Evolutionary conservation across 208 protist species (phyloP), one percentile per base, ranked within the genome.

Genomic region (Leishmania tarentolae): DNA sequence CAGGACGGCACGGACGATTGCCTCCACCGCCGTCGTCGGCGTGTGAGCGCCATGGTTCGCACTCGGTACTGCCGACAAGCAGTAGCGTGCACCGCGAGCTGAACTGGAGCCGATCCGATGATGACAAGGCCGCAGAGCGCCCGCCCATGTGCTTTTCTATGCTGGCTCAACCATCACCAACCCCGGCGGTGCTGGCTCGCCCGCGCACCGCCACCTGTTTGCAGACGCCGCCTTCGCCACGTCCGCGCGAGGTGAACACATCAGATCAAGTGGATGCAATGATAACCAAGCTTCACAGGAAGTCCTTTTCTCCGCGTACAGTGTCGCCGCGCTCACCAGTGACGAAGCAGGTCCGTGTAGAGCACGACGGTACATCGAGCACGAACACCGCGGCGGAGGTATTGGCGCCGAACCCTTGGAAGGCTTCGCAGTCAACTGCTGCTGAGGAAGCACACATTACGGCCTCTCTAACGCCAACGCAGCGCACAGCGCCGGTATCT

Each of bases 131-230:
- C 0, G 59, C 71, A 72, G 79, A 77, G 50, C 63, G 82, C 24
- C 74, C 81, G 31, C 82, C 87, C 31, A 88, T 91, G 87, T 83
- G 83, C 13, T 91, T 91, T 65, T 90, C 84, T 6, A 84, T 85
- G 59, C 40, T 80, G 35, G 84, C 84, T 52, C 84, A 76, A 4
- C 74, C 77, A 17, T 61, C 79, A 6, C 84, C 87, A 66, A 44
- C 70, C 0, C 81, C 75, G 11, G 57, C 69, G 7, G 47, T 71
- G 50, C 35, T 61, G 17, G n/a, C 61, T 1, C 50, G 53, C 28
- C 6, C 82, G 13, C 82, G 78, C 9, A 21, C 50, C 0, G 50
- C 65, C 9, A 73, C 69, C 15, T 37, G 13, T 1, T 24, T 46
- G n/a, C 75, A 63, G 40, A 40, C 69, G 2, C 80, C 82, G 0